Percentiles rank a stretch among this genome's conserved stretches.
These are phyloP conservation scores for Kingdonia uniflora DNA, from an alignment of 164 flowering plant species.

Conservation along the genomic window DNA sequence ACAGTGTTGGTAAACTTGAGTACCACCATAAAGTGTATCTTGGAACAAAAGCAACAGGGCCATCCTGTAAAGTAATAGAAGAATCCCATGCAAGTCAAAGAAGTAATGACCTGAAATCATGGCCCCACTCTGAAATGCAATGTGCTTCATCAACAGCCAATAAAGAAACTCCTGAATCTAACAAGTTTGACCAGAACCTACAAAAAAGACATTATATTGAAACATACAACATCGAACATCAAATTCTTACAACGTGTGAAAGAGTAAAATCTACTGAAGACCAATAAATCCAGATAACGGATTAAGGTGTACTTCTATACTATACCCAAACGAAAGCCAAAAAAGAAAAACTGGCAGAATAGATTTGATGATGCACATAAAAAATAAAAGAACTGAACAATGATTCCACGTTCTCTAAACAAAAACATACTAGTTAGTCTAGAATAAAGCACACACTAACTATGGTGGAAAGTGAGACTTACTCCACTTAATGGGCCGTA, in stretches of 20 bases:
- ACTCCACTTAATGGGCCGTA: too few species aligned
- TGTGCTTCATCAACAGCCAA: conserved; percentile 1
- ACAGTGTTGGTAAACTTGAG: too few species aligned
- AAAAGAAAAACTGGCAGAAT: neutral
- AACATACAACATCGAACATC: too few species aligned
- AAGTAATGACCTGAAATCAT: neutral
- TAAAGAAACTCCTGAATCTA: neutral
- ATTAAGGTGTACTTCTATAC: neutral
- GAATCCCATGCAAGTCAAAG: too few species aligned
- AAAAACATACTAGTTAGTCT: too few species aligned
- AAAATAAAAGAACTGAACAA: neutral
- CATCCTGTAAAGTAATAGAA: too few species aligned
- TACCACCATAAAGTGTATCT: too few species aligned
- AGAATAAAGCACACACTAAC: too few species aligned
- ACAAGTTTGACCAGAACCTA: conserved; percentile 1
- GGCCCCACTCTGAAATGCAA: too few species aligned
- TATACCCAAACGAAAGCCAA: neutral
- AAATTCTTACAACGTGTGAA: neutral
- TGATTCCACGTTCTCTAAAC: too few species aligned
- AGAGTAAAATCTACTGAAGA: neutral
- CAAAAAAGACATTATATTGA: neutral
- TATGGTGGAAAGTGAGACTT: too few species aligned
- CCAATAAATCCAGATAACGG: neutral
- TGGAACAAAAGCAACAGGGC: too few species aligned
- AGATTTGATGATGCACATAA: neutral